Conservation (phyloP, 768 basidiomycete species). For the Lepiota subincarnata region DNA sequence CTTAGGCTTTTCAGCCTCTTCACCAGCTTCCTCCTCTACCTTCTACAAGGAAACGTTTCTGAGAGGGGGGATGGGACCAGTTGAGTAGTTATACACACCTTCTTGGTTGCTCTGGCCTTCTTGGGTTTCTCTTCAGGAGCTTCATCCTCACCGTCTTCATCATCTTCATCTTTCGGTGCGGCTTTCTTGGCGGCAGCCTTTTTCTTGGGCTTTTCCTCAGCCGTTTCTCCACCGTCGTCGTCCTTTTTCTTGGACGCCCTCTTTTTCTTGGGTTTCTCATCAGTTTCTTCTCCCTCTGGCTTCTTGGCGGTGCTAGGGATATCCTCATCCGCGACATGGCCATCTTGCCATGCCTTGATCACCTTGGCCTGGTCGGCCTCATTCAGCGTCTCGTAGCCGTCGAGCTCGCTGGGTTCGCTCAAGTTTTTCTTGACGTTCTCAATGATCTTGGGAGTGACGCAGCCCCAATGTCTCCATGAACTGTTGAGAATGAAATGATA, state of each 20-base stretch:
- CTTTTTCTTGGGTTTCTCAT: constrained; percentile 47
- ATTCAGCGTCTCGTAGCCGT: constrained; percentile 76
- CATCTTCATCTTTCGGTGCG: constrained; percentile 21
- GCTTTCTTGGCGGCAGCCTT: constrained; percentile 26
- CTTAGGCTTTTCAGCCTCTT: constrained; percentile 26
- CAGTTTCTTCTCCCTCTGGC: constrained; percentile 41
- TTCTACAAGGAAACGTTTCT: not conserved
- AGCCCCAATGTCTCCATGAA: constrained; percentile 91
- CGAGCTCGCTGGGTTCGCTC: constrained; percentile 61
- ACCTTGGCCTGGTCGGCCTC: constrained; percentile 70
- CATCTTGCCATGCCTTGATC: constrained; percentile 68
- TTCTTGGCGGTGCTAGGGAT: constrained; percentile 73
- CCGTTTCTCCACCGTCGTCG: constrained; percentile 20
- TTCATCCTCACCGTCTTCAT: constrained; percentile 22
- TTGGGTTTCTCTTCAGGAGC: constrained; percentile 48
- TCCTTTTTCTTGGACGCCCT: constrained; percentile 26
- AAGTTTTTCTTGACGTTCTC: constrained; percentile 65
- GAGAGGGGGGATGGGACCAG: not conserved
- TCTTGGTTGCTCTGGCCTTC: constrained; percentile 34
- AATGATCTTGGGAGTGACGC: constrained; percentile 66
- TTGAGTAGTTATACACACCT: constrained; percentile 18
- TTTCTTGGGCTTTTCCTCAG: constrained; percentile 44
- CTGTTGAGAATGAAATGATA: constrained; percentile 29
- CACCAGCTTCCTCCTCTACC: constrained; percentile 17
- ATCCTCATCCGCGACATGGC: constrained; percentile 79